Base-by-base conservation (phyloP, 768 basidiomycete genomes). In the Symmetrospora coprosmae region DNA sequence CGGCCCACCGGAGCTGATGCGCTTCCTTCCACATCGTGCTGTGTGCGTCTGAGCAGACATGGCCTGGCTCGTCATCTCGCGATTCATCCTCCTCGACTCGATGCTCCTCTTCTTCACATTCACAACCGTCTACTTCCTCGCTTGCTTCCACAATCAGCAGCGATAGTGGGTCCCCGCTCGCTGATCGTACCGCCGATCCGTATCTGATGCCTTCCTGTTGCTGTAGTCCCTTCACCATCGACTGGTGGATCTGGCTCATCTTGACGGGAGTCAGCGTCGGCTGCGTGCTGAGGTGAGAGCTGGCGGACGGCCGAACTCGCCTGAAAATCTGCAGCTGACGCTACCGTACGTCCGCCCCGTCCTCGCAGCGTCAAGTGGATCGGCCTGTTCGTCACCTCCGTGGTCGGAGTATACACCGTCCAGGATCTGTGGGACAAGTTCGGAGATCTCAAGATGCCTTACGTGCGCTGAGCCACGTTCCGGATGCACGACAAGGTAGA, bases 21-120 rank as follows among this genome's bases (percentile, higher is more conserved):
- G n/a, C n/a, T n/a, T n/a, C n/a, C n/a, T n/a, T n/a, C n/a, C n/a
- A n/a, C n/a, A n/a, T n/a, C n/a, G n/a, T n/a, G n/a, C n/a, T n/a
- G n/a, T n/a, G n/a, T n/a, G n/a, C n/a, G n/a, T n/a, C n/a, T n/a
- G n/a, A n/a, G 7, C 64, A 94, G 94, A 99, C 74, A 82, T 96
- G 63, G 91, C 86, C 63, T 99, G 91, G 94, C 73, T 97, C 43
- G 85, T 83, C 67, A 99, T 97, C 71, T 92, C 90, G 28, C 82
- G 92, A 25, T 99, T 99, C 72, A 90, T 97, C 73, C 82, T 99
- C 35, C 78, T 99, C 68, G 94, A 99, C 72, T 90, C 94, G 21
- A 94, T 99, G 88, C 76, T 99, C n/a, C 76, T 99, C 33, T 94
- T 92, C 79, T 97, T 99, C 77, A 97, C 94, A 38, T 88, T 96